Evolutionary conservation across 257 asterid genomes (phyloP).

Genomic region (Solanum microdontum): DNA sequence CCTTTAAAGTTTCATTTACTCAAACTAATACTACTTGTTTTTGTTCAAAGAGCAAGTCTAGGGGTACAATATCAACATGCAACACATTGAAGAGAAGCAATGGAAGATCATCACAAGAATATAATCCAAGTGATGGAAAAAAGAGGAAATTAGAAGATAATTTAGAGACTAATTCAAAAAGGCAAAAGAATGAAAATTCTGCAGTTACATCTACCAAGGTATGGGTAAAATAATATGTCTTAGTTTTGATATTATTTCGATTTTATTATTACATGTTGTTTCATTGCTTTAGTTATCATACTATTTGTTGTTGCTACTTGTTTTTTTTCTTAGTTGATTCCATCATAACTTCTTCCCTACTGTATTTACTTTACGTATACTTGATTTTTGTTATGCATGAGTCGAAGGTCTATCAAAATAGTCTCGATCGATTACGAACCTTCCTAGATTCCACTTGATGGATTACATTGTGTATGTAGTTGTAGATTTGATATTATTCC

Average conservation of each 20-base stretch:
- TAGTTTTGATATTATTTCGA: neutral
- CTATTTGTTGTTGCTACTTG: neutral
- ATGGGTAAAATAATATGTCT: neutral
- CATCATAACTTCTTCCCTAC: neutral
- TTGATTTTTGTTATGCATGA: neutral
- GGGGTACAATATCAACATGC: slow-evolving; percentile 1
- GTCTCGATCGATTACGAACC: fast-evolving
- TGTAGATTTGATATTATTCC: neutral
- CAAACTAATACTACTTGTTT: neutral
- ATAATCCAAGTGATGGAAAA: slow-evolving; percentile 1
- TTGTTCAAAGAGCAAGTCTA: slow-evolving; percentile 8
- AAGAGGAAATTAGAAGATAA: slow-evolving; percentile 13
- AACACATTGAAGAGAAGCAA: slow-evolving; percentile 1
- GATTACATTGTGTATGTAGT: neutral
- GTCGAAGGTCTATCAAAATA: neutral
- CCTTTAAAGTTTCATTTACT: neutral
- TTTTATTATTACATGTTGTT: neutral
- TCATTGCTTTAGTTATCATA: neutral
- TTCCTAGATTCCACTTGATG: neutral
- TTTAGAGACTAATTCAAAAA: slow-evolving; percentile 5
- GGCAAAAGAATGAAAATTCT: slow-evolving; percentile 6
- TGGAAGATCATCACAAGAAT: slow-evolving; percentile 5
- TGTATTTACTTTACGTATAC: neutral
- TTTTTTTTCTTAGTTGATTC: neutral
- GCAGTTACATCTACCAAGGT: slow-evolving; percentile 9